phyloP scores from a whole-genome alignment of 305 asterid species.

The Rubia peregrina region DNA sequence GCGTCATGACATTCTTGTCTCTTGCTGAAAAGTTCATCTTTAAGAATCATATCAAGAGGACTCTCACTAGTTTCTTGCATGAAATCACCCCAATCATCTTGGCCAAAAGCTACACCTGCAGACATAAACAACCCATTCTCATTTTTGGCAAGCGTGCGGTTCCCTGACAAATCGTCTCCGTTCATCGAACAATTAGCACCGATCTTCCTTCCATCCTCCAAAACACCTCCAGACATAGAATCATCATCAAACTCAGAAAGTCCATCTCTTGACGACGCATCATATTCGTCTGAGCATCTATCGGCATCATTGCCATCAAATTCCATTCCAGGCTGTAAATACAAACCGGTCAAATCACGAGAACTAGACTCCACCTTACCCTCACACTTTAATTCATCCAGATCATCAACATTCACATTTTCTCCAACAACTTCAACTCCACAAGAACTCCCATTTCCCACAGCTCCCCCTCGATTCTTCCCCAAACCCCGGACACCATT shows the following conservation, averaged over 20 bases:
- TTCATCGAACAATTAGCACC: constrained; percentile 27
- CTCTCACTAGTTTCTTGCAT: constrained; percentile 42
- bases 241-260: constrained; percentile 76
- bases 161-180: constrained; percentile 21
- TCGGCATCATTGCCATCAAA: constrained; percentile 23
- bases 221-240: constrained; percentile 73
- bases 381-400: not conserved
- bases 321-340: constrained; percentile 15
- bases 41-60: constrained; percentile 24
- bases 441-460: constrained; percentile 20
- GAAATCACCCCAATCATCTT: constrained; percentile 79
- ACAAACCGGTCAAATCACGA: constrained; percentile 19
- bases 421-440: constrained; percentile 23
- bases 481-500: constrained; percentile 27
- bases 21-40: constrained; percentile 29
- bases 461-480: constrained; percentile 4
- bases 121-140: constrained; percentile 49
- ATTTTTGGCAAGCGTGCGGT: constrained; percentile 21
- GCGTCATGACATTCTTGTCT: constrained; percentile 21
- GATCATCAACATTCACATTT: constrained; percentile 19
- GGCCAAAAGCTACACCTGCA: constrained; percentile 72
- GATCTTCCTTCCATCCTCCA: constrained; percentile 46
- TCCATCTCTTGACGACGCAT: constrained; percentile 42
- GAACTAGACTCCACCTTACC: constrained; percentile 19
- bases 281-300: constrained; percentile 42